A percentile compares a stretch with the other conserved stretches of the same genome.
Evolutionary conservation across 2,329 filamentous ascomycete genomes (phyloP).

Genomic region (Endoconidiophora polonica): DNA sequence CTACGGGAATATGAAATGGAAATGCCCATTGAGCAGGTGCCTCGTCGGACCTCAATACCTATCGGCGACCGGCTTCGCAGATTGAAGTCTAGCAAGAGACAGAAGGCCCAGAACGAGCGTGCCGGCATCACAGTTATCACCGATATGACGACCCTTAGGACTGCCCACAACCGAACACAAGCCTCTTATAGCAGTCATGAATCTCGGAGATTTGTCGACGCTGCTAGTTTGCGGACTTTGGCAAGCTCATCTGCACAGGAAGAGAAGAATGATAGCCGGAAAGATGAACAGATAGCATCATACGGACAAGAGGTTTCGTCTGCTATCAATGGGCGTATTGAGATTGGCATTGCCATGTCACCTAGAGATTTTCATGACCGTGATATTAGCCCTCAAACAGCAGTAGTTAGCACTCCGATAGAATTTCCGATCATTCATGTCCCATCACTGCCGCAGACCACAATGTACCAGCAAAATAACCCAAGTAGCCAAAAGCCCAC

Average conservation of each 20-base stretch:
- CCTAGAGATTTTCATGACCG: constrained; percentile 24
- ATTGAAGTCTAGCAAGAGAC: constrained; percentile 41
- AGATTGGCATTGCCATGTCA: constrained; percentile 53
- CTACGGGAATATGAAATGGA: not conserved
- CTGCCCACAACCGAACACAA: constrained; percentile 6
- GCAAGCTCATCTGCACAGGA: constrained; percentile 38
- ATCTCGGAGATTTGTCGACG: constrained; percentile 36
- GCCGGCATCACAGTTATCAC: constrained; percentile 54
- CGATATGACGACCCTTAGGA: constrained; percentile 40
- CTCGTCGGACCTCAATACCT: constrained; percentile 18
- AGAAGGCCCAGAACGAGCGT: constrained; percentile 42
- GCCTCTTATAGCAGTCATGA: constrained; percentile 11
- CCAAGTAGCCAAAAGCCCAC: constrained; percentile 2
- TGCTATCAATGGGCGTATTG: constrained; percentile 42
- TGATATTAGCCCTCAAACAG: constrained; percentile 33
- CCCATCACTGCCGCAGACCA: constrained; percentile 4
- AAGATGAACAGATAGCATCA: constrained; percentile 15
- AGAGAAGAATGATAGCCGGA: constrained; percentile 28
- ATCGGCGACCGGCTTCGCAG: constrained; percentile 28
- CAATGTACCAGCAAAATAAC: constrained; percentile 12
- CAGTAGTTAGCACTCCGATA: constrained; percentile 25
- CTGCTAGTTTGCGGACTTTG: constrained; percentile 41
- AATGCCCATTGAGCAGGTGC: not conserved
- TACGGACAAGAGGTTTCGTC: no score
- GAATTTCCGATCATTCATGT: constrained; percentile 17